These are phyloP conservation scores for Mrakia hoshinonis DNA, from an alignment of 768 basidiomycete genomes.

Conservation along the genomic window DNA sequence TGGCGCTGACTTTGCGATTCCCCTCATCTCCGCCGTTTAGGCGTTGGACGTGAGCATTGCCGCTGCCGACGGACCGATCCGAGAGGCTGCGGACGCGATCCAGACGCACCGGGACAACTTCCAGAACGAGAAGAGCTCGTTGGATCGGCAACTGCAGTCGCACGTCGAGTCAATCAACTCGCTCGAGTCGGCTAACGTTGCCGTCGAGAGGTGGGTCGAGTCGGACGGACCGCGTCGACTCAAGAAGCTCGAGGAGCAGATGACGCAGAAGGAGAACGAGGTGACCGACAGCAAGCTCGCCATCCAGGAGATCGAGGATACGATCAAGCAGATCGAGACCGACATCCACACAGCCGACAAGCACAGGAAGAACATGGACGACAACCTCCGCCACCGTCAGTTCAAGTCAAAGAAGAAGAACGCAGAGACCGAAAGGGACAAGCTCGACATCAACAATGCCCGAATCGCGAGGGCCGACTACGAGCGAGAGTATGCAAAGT, in stretches of 20 bases:
- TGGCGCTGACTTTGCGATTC: background rate
- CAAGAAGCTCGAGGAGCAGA: conserved; percentile 28
- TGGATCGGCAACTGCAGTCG: conserved; percentile 3
- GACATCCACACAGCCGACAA: conserved; percentile 20
- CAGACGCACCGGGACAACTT: conserved; percentile 14
- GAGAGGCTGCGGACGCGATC: conserved; percentile 31
- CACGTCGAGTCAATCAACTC: conserved; percentile 9
- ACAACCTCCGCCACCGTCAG: conserved; percentile 71
- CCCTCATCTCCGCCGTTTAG: conserved; percentile 5
- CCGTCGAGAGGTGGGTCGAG: conserved; percentile 22
- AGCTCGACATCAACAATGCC: conserved; percentile 73
- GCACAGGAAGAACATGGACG: conserved; percentile 43
- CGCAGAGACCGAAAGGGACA: conserved; percentile 62
- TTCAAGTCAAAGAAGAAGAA: conserved; percentile 57
- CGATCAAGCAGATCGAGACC: conserved; percentile 26
- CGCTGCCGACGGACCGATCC: conserved; percentile 31
- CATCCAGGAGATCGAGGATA: conserved; percentile 32
- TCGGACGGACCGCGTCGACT: conserved; percentile 25
- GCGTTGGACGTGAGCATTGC: conserved; percentile 31
- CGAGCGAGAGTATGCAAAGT: conserved; percentile 63
- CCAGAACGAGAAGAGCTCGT: conserved; percentile 1
- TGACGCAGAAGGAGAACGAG: conserved; percentile 31
- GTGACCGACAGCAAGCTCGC: conserved; percentile 28
- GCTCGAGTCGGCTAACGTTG: background rate
- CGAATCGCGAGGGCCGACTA: conserved; percentile 76